Base-by-base conservation (phyloP, 108 stramenopile genomes). In the Aurantiochytrium sp. region DNA sequence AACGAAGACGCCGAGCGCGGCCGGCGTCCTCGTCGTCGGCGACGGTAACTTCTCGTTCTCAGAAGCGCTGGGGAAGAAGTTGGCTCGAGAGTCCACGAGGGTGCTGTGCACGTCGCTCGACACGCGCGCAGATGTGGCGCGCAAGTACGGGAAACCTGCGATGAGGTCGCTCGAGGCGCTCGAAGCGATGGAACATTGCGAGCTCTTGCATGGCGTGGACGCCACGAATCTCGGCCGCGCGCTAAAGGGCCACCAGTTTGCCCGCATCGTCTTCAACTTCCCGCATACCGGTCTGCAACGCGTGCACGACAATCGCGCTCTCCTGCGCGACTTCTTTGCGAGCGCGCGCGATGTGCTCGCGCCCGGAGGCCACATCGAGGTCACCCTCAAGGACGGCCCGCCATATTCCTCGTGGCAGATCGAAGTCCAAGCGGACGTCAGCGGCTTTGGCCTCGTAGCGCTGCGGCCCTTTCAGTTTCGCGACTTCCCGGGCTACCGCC, bases 261-360 rank as follows among this genome's bases (percentile, higher is more conserved):
- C 88, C 19, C 86, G 90, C 50, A 55, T 91, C 6, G 89, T 91
- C 17, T 91, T 91, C 89, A 91, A 91, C 86, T 91, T 91, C 34
- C 90, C 90, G 30, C 90, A 91, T 87, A 90, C 90, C 8, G 90
- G 90, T 21, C 30, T 42, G 88, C 90, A 91, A 55, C 90, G 90
- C 42, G 90, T 89, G 22, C 90, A 91, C 52, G 87, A 90, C 12
- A 91, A 91, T 89, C 86, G 90, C 3, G 90, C 89, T 69, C 87
- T 90, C 36, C 88, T 90, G 22, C 81, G 88, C 8, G 90, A 90
- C 55, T 90, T 90, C 85, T 90, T 90, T 39, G 85, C 88, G n/a
- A 90, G 90, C 32, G 90, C 88, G 32, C 85, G 85, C 85, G 1
- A 42, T 34, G 85, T 31, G 19, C 42, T 53, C 5, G 22, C 30